Evolutionary conservation across 371 early-diverging fungal species (phyloP), one percentile per base, ranked within the genome.

Genomic region (Mortierella sp.): DNA sequence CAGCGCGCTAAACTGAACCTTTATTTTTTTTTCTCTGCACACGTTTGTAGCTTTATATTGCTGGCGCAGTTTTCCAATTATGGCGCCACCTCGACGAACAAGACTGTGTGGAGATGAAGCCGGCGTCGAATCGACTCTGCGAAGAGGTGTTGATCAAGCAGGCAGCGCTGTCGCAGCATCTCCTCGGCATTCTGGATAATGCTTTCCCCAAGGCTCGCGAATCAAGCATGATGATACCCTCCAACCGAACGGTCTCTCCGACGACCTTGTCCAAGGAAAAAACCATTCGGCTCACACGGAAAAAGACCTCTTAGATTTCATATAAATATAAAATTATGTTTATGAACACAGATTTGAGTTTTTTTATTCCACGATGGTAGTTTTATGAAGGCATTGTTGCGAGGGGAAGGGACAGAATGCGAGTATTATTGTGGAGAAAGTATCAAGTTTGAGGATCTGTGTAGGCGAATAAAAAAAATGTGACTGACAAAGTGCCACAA

Each of bases 221-320:
- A 29, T 71, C 83, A 13, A 78, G 78, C 26, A 83, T 83, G 83
- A 83, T 83, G 83, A 53, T 83, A 63, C 83, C 83, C 52, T 83
- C 83, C 19, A 83, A 83, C 66, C 68, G 73, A 4, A 16, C 79
- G 0, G 69, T 64, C 45, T 83, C 83, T 8, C 83, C 83, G 0
- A 75, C 78, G 10, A 63, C 73, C 3, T 73, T 78, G 0, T 52
- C 74, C 34, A 69, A 70, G 9, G 81, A 81, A 34, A 43, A 31
- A 29, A 41, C 70, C 3, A 77, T 81, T 55, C 77, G 65, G 43
- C 77, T 81, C 14, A 77, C 61, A 10, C 73, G 71, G 24, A 81
- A 47, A 45, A 53, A 37, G 3, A n/a, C 70, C 16, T 22, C 61
- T 10, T 74, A 70, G 70, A 74, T 31, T 22, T 37, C 8, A 66